Conservation (phyloP, 371 early-diverging fungal genomes). For the Mucor indicus region DNA sequence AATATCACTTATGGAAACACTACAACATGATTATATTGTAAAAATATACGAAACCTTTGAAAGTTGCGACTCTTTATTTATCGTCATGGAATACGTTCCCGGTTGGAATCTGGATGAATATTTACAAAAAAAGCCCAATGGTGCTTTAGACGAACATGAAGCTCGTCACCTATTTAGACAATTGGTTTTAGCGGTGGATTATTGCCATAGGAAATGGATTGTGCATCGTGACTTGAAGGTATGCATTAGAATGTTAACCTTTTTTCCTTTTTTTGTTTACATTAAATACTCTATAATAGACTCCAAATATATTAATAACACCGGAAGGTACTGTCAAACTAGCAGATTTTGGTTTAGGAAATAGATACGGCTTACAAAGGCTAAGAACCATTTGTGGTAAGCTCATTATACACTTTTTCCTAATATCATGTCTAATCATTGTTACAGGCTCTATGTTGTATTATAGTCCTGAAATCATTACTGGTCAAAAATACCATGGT, state of each 20-base stretch:
- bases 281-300: slow-evolving; percentile 12
- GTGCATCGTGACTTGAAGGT: slow-evolving; percentile 83
- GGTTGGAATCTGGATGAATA: slow-evolving; percentile 60
- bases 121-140: slow-evolving; percentile 35
- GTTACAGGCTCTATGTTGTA: slow-evolving; percentile 47
- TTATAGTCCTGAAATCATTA: slow-evolving; percentile 65
- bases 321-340: slow-evolving; percentile 59
- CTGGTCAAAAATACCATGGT: slow-evolving; percentile 57
- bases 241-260: slow-evolving; percentile 20
- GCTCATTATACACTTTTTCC: neutral
- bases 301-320: slow-evolving; percentile 58
- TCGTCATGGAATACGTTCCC: slow-evolving; percentile 67
- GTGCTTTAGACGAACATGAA: slow-evolving; percentile 55
- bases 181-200: slow-evolving; percentile 65
- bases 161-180: slow-evolving; percentile 70
- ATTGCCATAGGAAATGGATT: slow-evolving; percentile 70
- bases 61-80: slow-evolving; percentile 76
- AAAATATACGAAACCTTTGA: slow-evolving; percentile 89
- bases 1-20: slow-evolving; percentile 81
- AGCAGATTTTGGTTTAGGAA: slow-evolving; percentile 84
- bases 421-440: too few relatives aligned
- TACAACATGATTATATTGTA: slow-evolving; percentile 85
- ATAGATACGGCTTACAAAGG: slow-evolving; percentile 63
- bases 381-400: slow-evolving; percentile 78
- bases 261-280: neutral